Evolutionary conservation across 805 yeast species (phyloP), one percentile per base, ranked within the genome.

Genomic region (Wickerhamiella vanderwaltii): DNA sequence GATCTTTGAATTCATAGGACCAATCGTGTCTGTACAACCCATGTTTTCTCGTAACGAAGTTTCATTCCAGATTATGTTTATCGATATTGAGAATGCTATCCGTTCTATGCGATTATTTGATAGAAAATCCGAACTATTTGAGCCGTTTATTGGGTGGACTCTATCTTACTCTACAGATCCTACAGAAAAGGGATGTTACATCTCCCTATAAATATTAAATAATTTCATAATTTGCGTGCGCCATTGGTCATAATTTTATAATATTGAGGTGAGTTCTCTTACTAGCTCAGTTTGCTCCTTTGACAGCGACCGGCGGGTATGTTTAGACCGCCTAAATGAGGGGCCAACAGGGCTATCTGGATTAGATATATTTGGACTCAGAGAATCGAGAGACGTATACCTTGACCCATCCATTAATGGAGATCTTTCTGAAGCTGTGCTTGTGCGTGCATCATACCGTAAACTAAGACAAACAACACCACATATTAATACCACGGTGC

Each of bases 401-500:
- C 47, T 44, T 16, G 43, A 36, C 2, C 29, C 39, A 9, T 43
- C 36, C 22, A 46, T 43, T 9, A 43, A 45, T 13, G 39, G 40
- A 22, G 39, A 16, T 15, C 25, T 39, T 18, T 46, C 48, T 23
- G 36, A 28, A 17, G 40, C 32, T 19, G 39, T 19, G 19, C 31
- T 6, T 7, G 37, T 9, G 2, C 24, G 29, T 5, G 11, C 16
- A 3, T 38, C 41, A 15, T 38, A 38, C n/a, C 41, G 29, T n/a
- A 29, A n/a, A 11, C 34, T 26, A 3, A 38, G 35, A 15, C 41
- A 38, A 25, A 75, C 67, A 3, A 83, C 94, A 1, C 94, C 94
- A 1, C 52, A 11, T 3, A 71, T 50, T 6, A 70, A 62, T 5
- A 67, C 40, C 2, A 49, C 19, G 1, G 73, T 68, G 17, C 74